Conservation (phyloP, 2,329 filamentous ascomycete genomes). For the Gaeumannomyces sp. region DNA sequence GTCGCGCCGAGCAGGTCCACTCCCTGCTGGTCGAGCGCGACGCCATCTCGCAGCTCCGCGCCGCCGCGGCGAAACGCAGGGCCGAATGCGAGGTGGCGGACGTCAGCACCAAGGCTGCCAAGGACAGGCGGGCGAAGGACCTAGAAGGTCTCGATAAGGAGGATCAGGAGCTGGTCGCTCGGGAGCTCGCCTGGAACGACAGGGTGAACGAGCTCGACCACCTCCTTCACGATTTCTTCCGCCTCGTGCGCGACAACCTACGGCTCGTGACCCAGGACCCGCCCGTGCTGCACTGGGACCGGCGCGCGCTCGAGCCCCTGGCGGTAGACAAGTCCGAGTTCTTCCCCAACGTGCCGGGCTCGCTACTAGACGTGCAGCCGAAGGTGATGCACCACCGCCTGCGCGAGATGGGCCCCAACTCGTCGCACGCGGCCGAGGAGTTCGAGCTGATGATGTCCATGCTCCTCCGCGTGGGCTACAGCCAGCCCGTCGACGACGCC, state of each 20-base stretch:
- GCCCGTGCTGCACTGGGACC: conserved; percentile 60
- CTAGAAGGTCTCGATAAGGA: background rate
- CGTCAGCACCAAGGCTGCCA: background rate
- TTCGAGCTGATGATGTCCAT: conserved; percentile 43
- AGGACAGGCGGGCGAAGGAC: background rate
- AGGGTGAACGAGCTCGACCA: conserved; percentile 27
- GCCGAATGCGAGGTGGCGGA: conserved; percentile 11
- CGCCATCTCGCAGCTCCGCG: background rate
- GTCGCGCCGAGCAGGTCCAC: conserved; percentile 14
- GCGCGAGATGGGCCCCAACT: conserved; percentile 35
- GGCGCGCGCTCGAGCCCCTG: conserved; percentile 65
- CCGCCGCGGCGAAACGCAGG: background rate
- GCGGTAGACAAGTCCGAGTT: conserved; percentile 53
- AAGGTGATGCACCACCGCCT: conserved; percentile 43
- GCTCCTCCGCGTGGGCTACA: background rate
- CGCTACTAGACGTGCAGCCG: conserved; percentile 64
- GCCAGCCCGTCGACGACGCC: conserved; percentile 31
- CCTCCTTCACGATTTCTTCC: conserved; percentile 29
- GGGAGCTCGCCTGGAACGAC: conserved; percentile 29
- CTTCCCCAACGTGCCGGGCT: conserved; percentile 52
- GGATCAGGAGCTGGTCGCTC: conserved; percentile 21
- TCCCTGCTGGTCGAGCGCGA: conserved; percentile 22
- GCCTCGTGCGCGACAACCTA: conserved; percentile 44
- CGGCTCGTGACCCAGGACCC: conserved; percentile 42
- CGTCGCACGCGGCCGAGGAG: conserved; percentile 38